A percentile compares a stretch with the other conserved stretches of the same genome.
Evolutionary conservation across 208 protist genomes (phyloP).

Genomic region (Trypanosoma theileri): DNA sequence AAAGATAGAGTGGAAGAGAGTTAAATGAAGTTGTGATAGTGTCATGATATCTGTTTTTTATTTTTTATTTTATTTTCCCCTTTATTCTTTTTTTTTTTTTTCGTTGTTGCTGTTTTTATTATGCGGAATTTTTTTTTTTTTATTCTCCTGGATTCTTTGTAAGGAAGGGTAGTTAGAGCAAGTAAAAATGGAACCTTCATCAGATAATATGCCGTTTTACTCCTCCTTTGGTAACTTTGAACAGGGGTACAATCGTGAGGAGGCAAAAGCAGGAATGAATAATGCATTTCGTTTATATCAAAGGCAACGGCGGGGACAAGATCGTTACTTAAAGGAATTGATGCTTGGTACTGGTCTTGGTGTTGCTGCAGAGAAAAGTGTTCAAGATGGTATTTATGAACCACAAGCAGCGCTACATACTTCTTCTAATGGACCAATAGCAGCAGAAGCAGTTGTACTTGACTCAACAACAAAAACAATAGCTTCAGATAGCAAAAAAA

Average conservation of each 20-base stretch:
- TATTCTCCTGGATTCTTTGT: too few relatives aligned
- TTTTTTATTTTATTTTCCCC: not conserved
- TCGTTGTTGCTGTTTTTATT: not conserved
- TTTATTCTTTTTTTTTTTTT: not conserved
- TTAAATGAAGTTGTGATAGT: not conserved
- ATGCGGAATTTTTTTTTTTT: too few relatives aligned
- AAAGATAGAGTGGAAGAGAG: too few relatives aligned
- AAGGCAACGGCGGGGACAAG: slow-evolving; percentile 31
- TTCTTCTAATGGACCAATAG: slow-evolving; percentile 26
- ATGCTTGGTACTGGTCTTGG: slow-evolving; percentile 78
- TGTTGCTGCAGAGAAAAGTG: slow-evolving; percentile 41
- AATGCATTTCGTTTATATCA: slow-evolving; percentile 49
- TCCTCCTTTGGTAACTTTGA: slow-evolving; percentile 22
- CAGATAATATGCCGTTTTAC: slow-evolving; percentile 11
- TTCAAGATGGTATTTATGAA: slow-evolving; percentile 56
- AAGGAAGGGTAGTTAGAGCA: too few relatives aligned
- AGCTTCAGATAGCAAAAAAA: slow-evolving; percentile 2
- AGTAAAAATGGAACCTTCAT: not conserved
- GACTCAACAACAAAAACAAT: not conserved
- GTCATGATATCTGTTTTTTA: not conserved
- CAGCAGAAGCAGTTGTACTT: not conserved
- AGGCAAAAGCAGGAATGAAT: slow-evolving; percentile 48
- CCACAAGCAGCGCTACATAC: slow-evolving; percentile 57
- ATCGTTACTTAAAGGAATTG: slow-evolving; percentile 54
- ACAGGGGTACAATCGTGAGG: slow-evolving; percentile 33